Evolutionary conservation across 2,329 filamentous ascomycete species (phyloP).

Genomic region (Colletotrichum godetiae): DNA sequence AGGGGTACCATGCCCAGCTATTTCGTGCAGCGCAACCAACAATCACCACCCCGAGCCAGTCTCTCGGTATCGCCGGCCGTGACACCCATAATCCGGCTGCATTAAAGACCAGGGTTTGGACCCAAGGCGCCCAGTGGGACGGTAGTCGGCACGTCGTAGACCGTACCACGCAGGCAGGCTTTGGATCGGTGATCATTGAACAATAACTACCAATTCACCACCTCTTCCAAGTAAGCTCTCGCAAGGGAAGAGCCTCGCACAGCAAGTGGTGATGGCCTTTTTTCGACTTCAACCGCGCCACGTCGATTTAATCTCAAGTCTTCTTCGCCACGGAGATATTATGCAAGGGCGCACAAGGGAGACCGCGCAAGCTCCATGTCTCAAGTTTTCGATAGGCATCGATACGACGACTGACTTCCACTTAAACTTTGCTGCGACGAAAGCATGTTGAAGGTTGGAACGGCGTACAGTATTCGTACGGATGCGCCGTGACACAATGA

Average conservation of each 20-base stretch:
- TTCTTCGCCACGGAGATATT: background rate
- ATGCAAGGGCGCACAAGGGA: slow-evolving; percentile 23
- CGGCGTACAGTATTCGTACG: background rate
- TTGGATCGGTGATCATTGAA: background rate
- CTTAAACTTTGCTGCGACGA: slow-evolving; percentile 9
- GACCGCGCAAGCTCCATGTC: slow-evolving; percentile 12
- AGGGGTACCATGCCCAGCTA: slow-evolving; percentile 4
- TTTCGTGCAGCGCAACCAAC: slow-evolving; percentile 5
- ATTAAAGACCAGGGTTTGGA: slow-evolving; percentile 10
- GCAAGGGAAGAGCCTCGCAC: background rate
- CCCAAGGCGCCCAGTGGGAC: background rate
- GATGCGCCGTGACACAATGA: background rate
- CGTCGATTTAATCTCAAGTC: background rate
- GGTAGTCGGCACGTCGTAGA: background rate
- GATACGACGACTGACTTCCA: background rate
- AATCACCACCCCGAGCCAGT: slow-evolving; percentile 11
- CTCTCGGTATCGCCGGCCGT: slow-evolving; percentile 22
- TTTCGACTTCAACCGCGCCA: background rate
- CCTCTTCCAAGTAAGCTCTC: background rate
- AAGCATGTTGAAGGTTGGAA: slow-evolving; percentile 5
- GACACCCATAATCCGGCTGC: slow-evolving; percentile 5
- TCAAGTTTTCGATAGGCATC: slow-evolving; percentile 1
- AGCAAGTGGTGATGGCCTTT: background rate
- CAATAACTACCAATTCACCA: too few species aligned
- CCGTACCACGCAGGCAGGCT: background rate